Conservation (phyloP, 257 asterid species). For the Gardenia jasminoides region DNA sequence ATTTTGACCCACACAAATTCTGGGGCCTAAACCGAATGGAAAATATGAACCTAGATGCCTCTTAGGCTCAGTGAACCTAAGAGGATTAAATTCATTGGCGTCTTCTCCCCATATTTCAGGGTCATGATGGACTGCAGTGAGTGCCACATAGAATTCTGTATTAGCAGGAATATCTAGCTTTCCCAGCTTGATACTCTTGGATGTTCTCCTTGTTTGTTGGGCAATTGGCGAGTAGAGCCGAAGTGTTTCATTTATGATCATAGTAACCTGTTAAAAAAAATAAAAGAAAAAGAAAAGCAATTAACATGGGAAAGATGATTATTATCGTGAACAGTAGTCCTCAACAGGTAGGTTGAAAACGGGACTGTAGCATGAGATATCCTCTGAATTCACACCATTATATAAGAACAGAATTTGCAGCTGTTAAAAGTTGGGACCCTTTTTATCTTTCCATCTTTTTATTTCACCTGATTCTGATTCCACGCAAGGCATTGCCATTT, state of each 20-base stretch:
- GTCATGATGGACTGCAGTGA: constrained; percentile 37
- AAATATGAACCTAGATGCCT: constrained; percentile 28
- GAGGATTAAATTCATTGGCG: constrained; percentile 35
- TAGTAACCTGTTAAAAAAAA: constrained; percentile 6
- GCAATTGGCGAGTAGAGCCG: constrained; percentile 35
- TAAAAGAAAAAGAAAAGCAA: background rate
- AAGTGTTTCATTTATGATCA: constrained; percentile 32
- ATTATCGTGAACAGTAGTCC: background rate
- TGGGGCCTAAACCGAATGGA: constrained; percentile 38
- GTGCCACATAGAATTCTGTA: constrained; percentile 27
- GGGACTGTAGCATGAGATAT: no score
- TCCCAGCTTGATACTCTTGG: constrained; percentile 28
- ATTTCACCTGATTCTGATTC: background rate
- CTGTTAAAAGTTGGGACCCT: background rate
- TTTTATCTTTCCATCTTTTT: background rate
- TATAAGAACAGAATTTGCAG: background rate
- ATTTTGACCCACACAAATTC: constrained; percentile 39
- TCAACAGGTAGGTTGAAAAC: no score
- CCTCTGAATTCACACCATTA: background rate
- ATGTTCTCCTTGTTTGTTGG: constrained; percentile 17
- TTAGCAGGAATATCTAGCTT: constrained; percentile 28
- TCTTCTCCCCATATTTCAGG: constrained; percentile 36
- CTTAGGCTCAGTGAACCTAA: constrained; percentile 20
- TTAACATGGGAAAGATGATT: background rate
- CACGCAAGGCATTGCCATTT: background rate